phyloP scores from a whole-genome alignment of 805 yeast genomes.

The Candida piceae region DNA sequence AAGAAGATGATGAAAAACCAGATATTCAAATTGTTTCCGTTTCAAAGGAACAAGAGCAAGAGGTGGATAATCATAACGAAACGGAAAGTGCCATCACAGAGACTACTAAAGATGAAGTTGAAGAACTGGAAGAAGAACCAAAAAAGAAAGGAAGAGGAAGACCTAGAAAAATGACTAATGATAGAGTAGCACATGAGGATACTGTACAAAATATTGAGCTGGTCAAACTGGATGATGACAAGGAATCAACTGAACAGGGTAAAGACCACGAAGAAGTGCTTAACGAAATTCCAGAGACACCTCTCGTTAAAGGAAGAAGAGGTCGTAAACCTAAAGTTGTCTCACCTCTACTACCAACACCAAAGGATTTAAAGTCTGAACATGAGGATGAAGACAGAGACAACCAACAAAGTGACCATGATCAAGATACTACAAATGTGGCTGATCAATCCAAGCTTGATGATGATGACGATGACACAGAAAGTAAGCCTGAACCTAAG shows the following conservation, averaged over 20 bases:
- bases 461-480: neutral
- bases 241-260: too few relatives aligned
- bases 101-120: conserved; percentile 1
- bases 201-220: too few relatives aligned
- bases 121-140: neutral
- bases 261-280: conserved; percentile 3
- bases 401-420: too few relatives aligned
- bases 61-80: neutral
- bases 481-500: neutral
- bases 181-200: neutral
- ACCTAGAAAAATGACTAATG: neutral
- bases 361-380: neutral
- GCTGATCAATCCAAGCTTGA: too few relatives aligned
- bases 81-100: too few relatives aligned
- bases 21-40: neutral
- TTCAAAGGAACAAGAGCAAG: neutral
- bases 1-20: conserved; percentile 2
- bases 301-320: conserved; percentile 3
- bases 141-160: conserved; percentile 5
- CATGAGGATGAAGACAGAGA: neutral
- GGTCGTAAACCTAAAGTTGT: conserved; percentile 1
- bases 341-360: neutral
- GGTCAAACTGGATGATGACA: too few relatives aligned
- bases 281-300: conserved; percentile 4
- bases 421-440: too few relatives aligned